These are phyloP conservation scores for Cordyceps fumosorosea DNA, from an alignment of 2,329 filamentous ascomycete species.

Conservation along the genomic window DNA sequence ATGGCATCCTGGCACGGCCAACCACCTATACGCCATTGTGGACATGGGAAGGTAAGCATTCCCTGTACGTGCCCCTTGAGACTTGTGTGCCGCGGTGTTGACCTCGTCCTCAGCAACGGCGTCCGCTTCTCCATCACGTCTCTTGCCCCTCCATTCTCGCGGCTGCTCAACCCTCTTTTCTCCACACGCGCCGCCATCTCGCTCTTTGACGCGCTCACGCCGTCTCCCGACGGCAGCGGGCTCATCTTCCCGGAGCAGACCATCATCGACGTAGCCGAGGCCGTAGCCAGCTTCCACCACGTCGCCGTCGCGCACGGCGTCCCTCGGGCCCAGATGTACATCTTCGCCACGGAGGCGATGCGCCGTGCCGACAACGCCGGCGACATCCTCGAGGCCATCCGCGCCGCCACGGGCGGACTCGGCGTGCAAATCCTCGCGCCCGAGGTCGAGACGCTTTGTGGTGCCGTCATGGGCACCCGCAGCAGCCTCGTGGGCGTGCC, in stretches of 20 bases:
- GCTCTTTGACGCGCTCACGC: conserved; percentile 73
- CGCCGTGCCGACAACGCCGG: conserved; percentile 69
- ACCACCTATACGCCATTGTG: conserved; percentile 49
- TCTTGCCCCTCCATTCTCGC: conserved; percentile 61
- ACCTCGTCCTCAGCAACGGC: conserved; percentile 59
- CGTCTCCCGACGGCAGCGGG: conserved; percentile 30
- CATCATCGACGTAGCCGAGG: conserved; percentile 59
- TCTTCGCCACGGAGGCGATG: conserved; percentile 87
- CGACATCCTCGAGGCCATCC: conserved; percentile 61
- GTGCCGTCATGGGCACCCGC: conserved; percentile 70
- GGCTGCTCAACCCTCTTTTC: conserved; percentile 71
- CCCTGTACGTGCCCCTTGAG: conserved; percentile 11
- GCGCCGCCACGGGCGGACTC: conserved; percentile 53
- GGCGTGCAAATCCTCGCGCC: conserved; percentile 67
- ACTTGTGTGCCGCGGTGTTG: neutral
- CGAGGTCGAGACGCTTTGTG: conserved; percentile 74
- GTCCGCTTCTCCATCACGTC: conserved; percentile 88
- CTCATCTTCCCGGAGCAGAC: conserved; percentile 45
- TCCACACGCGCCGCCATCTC: conserved; percentile 75
- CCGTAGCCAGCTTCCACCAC: conserved; percentile 62
- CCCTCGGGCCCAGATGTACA: conserved; percentile 54
- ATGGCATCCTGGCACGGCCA: conserved; percentile 41
- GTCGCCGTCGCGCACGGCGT: conserved; percentile 68
- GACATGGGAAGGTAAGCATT: conserved; percentile 50
- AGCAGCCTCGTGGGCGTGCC: conserved; percentile 62